Evolutionary conservation across 1,139 yeast species (phyloP).

Genomic region (Kodamaea plutei): DNA sequence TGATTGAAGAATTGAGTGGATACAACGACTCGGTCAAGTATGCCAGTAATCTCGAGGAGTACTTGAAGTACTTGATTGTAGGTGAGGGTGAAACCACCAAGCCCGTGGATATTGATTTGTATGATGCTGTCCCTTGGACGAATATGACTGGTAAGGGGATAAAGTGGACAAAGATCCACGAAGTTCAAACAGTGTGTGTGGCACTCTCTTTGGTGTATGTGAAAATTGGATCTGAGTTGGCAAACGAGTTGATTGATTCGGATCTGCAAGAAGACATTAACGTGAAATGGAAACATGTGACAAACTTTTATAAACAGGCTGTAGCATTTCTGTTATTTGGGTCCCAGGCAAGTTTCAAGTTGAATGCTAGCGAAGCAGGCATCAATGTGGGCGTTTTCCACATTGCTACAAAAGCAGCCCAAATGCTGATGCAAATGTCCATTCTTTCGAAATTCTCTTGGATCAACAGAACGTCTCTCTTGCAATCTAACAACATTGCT

Average conservation of each 20-base stretch:
- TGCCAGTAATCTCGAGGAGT: slow-evolving; percentile 31
- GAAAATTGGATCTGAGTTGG: slow-evolving; percentile 34
- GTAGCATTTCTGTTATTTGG: slow-evolving; percentile 28
- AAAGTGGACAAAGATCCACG: slow-evolving; percentile 31
- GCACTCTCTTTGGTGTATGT: slow-evolving; percentile 29
- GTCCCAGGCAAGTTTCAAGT: slow-evolving; percentile 3
- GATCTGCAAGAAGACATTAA: slow-evolving; percentile 14
- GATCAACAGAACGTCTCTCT: slow-evolving; percentile 32
- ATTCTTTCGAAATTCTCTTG: slow-evolving; percentile 39
- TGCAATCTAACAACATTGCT: slow-evolving; percentile 24
- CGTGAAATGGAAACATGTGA: slow-evolving; percentile 38
- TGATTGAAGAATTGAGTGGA: neutral
- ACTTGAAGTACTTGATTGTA: slow-evolving; percentile 21
- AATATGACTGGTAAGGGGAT: neutral
- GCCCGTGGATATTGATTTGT: neutral
- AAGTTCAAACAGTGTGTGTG: slow-evolving; percentile 24
- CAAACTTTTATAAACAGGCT: slow-evolving; percentile 29
- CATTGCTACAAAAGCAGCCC: slow-evolving; percentile 26
- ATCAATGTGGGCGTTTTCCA: slow-evolving; percentile 16
- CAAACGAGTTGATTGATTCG: slow-evolving; percentile 33
- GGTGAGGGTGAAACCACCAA: neutral
- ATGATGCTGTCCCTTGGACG: slow-evolving; percentile 5
- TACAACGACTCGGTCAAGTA: slow-evolving; percentile 30
- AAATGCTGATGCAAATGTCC: slow-evolving; percentile 38
- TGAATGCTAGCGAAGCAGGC: slow-evolving; percentile 8